Evolutionary conservation across 805 yeast species (phyloP).

Genomic region (Debaryomyces maramus): DNA sequence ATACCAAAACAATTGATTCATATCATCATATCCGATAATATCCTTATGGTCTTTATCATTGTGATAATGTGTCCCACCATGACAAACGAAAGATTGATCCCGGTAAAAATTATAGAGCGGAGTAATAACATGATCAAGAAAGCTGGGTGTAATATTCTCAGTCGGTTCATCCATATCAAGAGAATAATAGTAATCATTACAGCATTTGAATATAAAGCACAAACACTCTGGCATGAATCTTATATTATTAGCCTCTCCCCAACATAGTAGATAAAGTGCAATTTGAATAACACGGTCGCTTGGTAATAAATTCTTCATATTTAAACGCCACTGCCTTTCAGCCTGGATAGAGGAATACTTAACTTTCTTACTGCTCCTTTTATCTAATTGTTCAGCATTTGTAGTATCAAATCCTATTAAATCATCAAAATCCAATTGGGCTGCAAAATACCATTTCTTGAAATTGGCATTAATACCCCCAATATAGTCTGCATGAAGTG

Average conservation of each 20-base stretch:
- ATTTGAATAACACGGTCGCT: constrained; percentile 62
- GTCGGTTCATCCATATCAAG: constrained; percentile 34
- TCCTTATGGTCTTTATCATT: constrained; percentile 64
- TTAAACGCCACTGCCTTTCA: constrained; percentile 50
- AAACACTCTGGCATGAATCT: constrained; percentile 89
- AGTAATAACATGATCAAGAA: constrained; percentile 67
- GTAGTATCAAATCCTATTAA: constrained; percentile 36
- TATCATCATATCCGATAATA: constrained; percentile 84
- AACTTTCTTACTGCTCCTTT: constrained; percentile 21
- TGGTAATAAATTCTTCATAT: constrained; percentile 51
- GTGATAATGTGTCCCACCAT: constrained; percentile 45
- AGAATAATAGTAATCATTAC: constrained; percentile 63
- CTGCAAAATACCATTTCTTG: constrained; percentile 76
- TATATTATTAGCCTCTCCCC: constrained; percentile 90
- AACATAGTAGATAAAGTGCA: constrained; percentile 67
- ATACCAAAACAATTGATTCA: constrained; percentile 87
- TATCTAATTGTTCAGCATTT: constrained; percentile 21
- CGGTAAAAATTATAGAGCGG: constrained; percentile 68
- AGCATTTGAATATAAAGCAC: constrained; percentile 81
- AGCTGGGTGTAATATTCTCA: constrained; percentile 36
- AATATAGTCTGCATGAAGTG: constrained; percentile 72
- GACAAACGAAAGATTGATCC: constrained; percentile 50
- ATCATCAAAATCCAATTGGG: constrained; percentile 64
- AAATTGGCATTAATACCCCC: constrained; percentile 71
- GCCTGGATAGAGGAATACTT: constrained; percentile 38